phyloP scores from a whole-genome alignment of 495 filamentous ascomycete species.

The Annulohypoxylon maeteangense region DNA sequence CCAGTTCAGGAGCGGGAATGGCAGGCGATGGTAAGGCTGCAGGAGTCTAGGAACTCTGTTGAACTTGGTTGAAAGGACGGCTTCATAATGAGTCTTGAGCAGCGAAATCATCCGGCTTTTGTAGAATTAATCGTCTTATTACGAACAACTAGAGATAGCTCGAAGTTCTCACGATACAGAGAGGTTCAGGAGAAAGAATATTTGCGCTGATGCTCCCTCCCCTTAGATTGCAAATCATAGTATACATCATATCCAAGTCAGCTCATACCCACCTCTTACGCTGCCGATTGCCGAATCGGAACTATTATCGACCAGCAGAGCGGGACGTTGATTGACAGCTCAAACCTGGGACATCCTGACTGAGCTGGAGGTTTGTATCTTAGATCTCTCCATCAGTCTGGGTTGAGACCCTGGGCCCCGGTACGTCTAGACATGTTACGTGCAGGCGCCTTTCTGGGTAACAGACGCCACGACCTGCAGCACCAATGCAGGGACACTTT shows the following conservation, averaged over 20 bases:
- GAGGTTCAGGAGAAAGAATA: slow-evolving; percentile 13
- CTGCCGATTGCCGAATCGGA: slow-evolving; percentile 46
- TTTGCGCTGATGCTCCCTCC: slow-evolving; percentile 35
- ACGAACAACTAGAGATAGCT: slow-evolving; percentile 16
- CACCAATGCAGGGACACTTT: slow-evolving; percentile 37
- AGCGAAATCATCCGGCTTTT: slow-evolving; percentile 45
- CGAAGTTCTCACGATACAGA: slow-evolving; percentile 33
- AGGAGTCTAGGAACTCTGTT: slow-evolving; percentile 38
- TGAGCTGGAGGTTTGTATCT: slow-evolving; percentile 47
- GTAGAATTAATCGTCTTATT: slow-evolving; percentile 39
- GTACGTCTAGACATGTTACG: slow-evolving; percentile 32
- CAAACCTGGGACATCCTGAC: slow-evolving; percentile 49
- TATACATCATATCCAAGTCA: slow-evolving; percentile 35
- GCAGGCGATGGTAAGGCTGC: slow-evolving; percentile 40
- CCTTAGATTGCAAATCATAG: slow-evolving; percentile 27
- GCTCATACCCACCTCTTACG: slow-evolving; percentile 29
- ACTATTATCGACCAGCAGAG: slow-evolving; percentile 42
- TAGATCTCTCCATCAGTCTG: slow-evolving; percentile 38
- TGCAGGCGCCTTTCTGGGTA: slow-evolving; percentile 41
- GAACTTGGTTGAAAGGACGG: slow-evolving; percentile 36
- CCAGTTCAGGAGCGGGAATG: slow-evolving; percentile 23
- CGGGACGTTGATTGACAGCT: slow-evolving; percentile 44
- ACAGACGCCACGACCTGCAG: slow-evolving; percentile 42
- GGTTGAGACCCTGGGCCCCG: slow-evolving; percentile 21
- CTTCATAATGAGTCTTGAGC: slow-evolving; percentile 36